Base-by-base conservation (phyloP, 352 stramenopile genomes). In the Phytopythium mirpurense region DNA sequence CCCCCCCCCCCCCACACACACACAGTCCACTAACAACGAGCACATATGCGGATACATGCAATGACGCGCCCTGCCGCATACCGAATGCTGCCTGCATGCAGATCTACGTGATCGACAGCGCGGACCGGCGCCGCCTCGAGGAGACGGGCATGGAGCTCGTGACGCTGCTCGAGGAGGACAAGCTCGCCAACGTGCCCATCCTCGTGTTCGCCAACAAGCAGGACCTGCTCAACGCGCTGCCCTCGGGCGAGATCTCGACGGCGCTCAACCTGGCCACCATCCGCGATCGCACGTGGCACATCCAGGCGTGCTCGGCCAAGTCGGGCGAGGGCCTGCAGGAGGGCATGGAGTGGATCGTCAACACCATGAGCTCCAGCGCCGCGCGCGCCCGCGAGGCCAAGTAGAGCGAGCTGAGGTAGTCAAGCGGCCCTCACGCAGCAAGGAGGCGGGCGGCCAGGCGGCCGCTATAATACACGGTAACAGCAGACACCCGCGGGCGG, bases 161-260 rank as follows among this genome's bases (percentile, higher is more conserved):
- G 61, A 90, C 92, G 70, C 70, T 98, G 34, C 69, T 98, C 23
- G 87, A 97, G 40, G 93, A 98, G 57, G 88, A 98, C 46, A 98
- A 98, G 67, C 83, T 98, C 18, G 62, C 77, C 29, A 88, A 90
- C 47, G 89, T 97, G 41, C 92, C 92, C 11, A 83, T 98, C 37
- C 83, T 98, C 21, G 86, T 98, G 36, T 98, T 98, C 62, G 94
- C 93, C 38, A 98, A 98, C 80, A 98, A 98, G 69, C 93, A 98
- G 67, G 95, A 98, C 65, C 65, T 98, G 57, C 74, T 98, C 12
- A 97, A 96, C 55, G 88, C 93, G 42, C 62, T 97, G 57, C 80
- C 89, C 5, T 72, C 88, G 27, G 80, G 84, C 38, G 86, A 95
- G 62, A 97, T 98, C 58, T 90, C 86, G n/a, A 92, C 90, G 53